phyloP scores from a whole-genome alignment of 306 rosid species.

The Quercus ilex region DNA sequence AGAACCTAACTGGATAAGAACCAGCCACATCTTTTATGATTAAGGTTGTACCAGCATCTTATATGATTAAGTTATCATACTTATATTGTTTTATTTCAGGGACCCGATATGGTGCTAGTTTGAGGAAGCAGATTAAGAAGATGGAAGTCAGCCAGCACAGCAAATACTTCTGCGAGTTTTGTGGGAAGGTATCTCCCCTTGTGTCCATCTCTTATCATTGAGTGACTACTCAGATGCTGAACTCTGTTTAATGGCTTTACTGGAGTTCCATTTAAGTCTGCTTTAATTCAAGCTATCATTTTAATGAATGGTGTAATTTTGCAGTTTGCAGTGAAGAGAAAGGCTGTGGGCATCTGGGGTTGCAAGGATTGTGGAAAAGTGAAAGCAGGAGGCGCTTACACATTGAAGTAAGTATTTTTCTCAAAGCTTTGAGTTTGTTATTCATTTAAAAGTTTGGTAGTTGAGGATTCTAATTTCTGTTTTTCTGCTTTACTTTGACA shows the following conservation, averaged over 20 bases:
- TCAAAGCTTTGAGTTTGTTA: not conserved
- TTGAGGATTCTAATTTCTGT: not conserved
- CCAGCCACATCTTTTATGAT: too few relatives aligned
- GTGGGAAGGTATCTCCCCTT: constrained; percentile 62
- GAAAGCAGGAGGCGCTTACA: constrained; percentile 84
- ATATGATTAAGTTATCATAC: not conserved
- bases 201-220: not conserved
- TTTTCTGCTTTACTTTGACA: constrained; percentile 21
- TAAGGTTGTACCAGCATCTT: too few relatives aligned
- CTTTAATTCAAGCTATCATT: not conserved
- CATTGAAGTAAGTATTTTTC: constrained; percentile 51
- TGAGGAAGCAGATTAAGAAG: constrained; percentile 86
- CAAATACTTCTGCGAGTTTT: constrained; percentile 72
- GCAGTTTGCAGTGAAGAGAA: constrained; percentile 80
- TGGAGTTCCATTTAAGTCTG: not conserved
- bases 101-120: constrained; percentile 87
- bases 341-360: constrained; percentile 85
- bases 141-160: constrained; percentile 89
- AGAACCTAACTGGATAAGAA: too few relatives aligned
- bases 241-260: not conserved
- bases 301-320: not conserved
- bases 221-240: not conserved
- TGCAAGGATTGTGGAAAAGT: constrained; percentile 89
- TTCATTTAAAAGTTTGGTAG: not conserved
- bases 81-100: constrained; percentile 34